Base-by-base conservation (phyloP, 306 rosid species). In the Cucurbita ficifolia region DNA sequence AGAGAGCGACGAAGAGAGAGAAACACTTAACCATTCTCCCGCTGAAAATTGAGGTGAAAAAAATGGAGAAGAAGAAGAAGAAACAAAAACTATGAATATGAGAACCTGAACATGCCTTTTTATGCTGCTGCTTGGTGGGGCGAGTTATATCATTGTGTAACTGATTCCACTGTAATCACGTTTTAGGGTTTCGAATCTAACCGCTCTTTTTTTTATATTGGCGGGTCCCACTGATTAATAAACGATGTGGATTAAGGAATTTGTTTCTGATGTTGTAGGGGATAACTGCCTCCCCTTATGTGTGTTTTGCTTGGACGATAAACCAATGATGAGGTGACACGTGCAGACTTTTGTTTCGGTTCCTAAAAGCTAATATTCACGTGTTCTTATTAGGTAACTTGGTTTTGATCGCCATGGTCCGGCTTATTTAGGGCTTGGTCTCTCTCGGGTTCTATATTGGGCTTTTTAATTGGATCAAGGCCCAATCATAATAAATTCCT, bases 11-110 rank as follows among this genome's bases (percentile, higher is more conserved):
- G 36, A 82, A 8, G 72, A 80, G 70, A 38, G 79, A 46, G 22
- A 81, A 59, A 46, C 40, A 12, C 7, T 59, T 77, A 8, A 79
- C 73, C 96, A 89, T 92, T 7, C 11, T 68, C 5, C 56, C 48
- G 19, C 75, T 63, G 6, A 40, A 7, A 8, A 63, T n/a, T 3
- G 35, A 4, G 8, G 70, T 7, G 29, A 72, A 39, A 16, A 21
- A 8, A 6, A 17, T 52, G 57, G 18, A 55, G 21, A 51, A 1
- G 52, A 8, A 55, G 36, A 40, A 55, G 69, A 40, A 29, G 16
- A 10, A 21, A 2, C 33, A 29, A 10, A 9, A 11, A 14, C 16
- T 39, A 5, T 46, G 73, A 46, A 12, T 7, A 5, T 1, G 5
- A 46, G 2, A 3, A 29, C 2, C 33, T 29, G 33, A 29, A 14